Evolutionary conservation across 352 stramenopile genomes (phyloP), one percentile per base, ranked within the genome.

Genomic region (Elongisporangium senticosum): DNA sequence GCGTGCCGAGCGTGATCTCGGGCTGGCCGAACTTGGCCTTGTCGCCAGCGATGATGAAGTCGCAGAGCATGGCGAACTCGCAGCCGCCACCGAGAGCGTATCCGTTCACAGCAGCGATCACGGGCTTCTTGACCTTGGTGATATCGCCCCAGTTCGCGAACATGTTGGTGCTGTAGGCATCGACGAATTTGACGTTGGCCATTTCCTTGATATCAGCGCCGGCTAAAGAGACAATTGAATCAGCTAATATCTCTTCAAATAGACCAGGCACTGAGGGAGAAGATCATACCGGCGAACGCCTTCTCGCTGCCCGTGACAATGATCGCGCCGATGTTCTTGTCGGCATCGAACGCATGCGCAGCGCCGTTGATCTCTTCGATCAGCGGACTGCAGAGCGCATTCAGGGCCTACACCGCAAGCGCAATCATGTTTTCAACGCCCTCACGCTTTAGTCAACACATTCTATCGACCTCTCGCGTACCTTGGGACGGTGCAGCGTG

Each of bases 51-150:
- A 99, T 89, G 60, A 99, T 97, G 58, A 99, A 96, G 72, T 99
- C 97, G 67, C 97, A 99, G 73, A 99, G 97, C 97, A 99, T 99
- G 26, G 97, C 97, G 21, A 99, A 74, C 77, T 99, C 97, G 63
- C 96, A 99, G 33, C 97, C 97, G 53, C 97, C 97, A 43, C 97
- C 97, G 14, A 99, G 79, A 10, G 96, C 96, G 75, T 98, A 99
- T 54, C 97, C 97, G 76, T 99, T 99, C 17, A 99, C 96, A 21
- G 97, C 97, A 4, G 97, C 97, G 51, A 98, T 97, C 19, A 96
- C 83, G 4, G 97, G 97, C 74, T 98, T 98, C 21, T 84, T 83
- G 24, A 98, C 72, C 69, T 97, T 96, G 47, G 93, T 94, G 61
- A 99, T 87, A 59, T 98, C 81, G 39, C 87, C 88, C 97, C 97